phyloP scores from a whole-genome alignment of 2,329 filamentous ascomycete species.

The Ceratocystis eucalypticola region DNA sequence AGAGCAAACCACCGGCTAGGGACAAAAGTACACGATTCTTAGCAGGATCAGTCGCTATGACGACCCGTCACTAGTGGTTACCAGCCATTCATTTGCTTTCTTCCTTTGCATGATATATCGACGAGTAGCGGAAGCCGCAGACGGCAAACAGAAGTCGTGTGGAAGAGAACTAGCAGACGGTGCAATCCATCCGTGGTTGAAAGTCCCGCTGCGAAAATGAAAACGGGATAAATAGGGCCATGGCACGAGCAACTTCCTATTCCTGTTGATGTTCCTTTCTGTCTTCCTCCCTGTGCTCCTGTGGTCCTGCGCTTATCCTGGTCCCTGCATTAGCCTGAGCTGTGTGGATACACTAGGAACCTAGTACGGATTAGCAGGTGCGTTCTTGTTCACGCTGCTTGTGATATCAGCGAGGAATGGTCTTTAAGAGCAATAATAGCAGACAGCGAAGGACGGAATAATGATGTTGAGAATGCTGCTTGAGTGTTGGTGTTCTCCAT shows the following conservation, averaged over 20 bases:
- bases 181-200: not conserved
- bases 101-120: not conserved
- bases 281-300: not conserved
- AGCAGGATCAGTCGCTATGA: not conserved
- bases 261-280: not conserved
- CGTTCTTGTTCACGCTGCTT: not conserved
- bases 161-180: not conserved
- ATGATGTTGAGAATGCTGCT: not conserved
- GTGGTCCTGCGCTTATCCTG: not conserved
- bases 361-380: not conserved
- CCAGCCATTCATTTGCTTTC: not conserved
- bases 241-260: not conserved
- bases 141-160: not conserved
- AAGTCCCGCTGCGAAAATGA: not conserved
- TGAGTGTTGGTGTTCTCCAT: too few species aligned
- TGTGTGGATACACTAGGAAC: not conserved
- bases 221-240: not conserved
- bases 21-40: not conserved
- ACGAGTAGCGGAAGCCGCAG: not conserved
- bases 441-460: not conserved
- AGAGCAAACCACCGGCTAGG: not conserved
- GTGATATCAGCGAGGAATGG: not conserved
- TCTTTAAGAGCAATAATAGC: not conserved
- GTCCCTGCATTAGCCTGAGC: conserved; percentile 6
- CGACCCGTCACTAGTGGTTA: not conserved